Conservation (phyloP, 106 monocot genomes). For the Cymbidium sinense region DNA sequence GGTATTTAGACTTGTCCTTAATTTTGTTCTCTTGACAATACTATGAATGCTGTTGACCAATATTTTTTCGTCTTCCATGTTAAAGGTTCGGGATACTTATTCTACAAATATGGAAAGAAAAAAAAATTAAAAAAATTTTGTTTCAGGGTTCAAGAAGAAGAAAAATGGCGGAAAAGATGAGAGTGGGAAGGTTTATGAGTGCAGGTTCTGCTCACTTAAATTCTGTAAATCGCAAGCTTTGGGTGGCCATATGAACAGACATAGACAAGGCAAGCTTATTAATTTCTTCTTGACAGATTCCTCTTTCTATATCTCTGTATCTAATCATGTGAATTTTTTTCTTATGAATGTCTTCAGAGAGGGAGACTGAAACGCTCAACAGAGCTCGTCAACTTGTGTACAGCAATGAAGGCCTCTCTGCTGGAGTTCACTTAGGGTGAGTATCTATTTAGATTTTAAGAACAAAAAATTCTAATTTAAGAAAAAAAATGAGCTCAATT, state of each 20-base stretch:
- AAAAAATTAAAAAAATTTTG: neutral
- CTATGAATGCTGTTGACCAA: neutral
- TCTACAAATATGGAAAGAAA: neutral
- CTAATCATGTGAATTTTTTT: neutral
- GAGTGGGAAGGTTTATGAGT: conserved; percentile 76
- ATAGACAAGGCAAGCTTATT: conserved; percentile 68
- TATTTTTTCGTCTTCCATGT: too few species aligned
- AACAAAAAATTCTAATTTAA: too few species aligned
- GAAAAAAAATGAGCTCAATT: too few species aligned
- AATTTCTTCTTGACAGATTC: too few species aligned
- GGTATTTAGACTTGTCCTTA: too few species aligned
- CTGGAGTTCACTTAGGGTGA: conserved; percentile 63
- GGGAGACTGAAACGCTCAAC: conserved; percentile 96
- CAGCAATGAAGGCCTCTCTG: conserved; percentile 55
- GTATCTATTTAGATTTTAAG: neutral
- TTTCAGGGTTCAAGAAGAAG: conserved; percentile 66
- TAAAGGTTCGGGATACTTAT: neutral
- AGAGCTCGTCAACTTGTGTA: conserved; percentile 91
- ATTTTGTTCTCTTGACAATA: too few species aligned
- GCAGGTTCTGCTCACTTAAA: conserved; percentile 92
- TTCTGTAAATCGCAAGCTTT: conserved; percentile 98
- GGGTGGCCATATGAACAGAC: conserved; percentile 97
- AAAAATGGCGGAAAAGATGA: conserved; percentile 74
- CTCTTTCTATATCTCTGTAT: neutral
- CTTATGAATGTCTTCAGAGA: conserved; percentile 34